These are phyloP conservation scores for Pinus tabuliformis DNA, from an alignment of 75 land plant genomes.

Conservation along the genomic window DNA sequence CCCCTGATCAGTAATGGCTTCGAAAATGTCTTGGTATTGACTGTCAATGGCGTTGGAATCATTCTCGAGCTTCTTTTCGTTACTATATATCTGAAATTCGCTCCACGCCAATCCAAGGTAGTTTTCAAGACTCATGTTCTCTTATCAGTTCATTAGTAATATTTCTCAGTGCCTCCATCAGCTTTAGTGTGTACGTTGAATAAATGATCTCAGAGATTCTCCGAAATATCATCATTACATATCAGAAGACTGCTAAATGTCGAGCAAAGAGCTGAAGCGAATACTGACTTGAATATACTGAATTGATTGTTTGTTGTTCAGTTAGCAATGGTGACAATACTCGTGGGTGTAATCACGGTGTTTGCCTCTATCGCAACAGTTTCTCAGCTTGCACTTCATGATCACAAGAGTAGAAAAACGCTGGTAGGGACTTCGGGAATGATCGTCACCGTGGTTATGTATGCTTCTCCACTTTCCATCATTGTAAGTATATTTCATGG, in stretches of 20 bases:
- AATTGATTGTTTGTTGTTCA: too few species aligned
- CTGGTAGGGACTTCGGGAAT: slow-evolving; percentile 42
- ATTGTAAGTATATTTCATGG: slow-evolving; percentile 28
- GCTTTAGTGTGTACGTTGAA: background rate
- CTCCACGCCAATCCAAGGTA: slow-evolving; percentile 33
- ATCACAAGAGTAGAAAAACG: slow-evolving; percentile 38
- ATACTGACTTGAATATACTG: too few species aligned
- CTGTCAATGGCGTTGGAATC: slow-evolving; percentile 60
- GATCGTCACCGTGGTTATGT: slow-evolving; percentile 40
- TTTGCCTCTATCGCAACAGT: slow-evolving; percentile 19
- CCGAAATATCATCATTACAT: too few species aligned
- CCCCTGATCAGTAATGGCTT: background rate
- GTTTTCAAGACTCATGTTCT: background rate
- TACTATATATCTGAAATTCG: slow-evolving; percentile 32
- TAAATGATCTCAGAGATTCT: background rate
- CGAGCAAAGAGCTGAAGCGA: background rate
- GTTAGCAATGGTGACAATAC: too few species aligned
- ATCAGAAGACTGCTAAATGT: background rate
- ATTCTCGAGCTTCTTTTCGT: slow-evolving; percentile 55
- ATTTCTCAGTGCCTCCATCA: background rate
- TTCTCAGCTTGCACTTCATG: slow-evolving; percentile 26
- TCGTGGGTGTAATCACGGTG: slow-evolving; percentile 1
- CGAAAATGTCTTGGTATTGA: slow-evolving; percentile 52
- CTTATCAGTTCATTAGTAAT: background rate
- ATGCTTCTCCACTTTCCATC: slow-evolving; percentile 36